phyloP scores from a whole-genome alignment of 805 yeast genomes.

The Lipomyces sp. region DNA sequence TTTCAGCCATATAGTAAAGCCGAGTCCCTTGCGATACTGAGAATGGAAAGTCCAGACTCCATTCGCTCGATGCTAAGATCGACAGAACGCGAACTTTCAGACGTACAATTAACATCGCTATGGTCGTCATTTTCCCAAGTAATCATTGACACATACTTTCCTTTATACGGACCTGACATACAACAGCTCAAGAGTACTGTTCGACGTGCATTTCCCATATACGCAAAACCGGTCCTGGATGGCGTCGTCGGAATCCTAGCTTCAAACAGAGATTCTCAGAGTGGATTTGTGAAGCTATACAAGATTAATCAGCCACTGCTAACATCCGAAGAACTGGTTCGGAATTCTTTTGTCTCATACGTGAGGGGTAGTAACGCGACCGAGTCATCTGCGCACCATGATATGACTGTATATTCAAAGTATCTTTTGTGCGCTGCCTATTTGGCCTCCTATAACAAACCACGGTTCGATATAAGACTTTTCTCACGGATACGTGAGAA shows the following conservation, averaged over 20 bases:
- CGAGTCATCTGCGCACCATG: conserved; percentile 8
- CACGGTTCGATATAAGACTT: conserved; percentile 66
- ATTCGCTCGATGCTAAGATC: background rate
- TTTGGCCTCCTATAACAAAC: conserved; percentile 77
- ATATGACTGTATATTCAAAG: conserved; percentile 46
- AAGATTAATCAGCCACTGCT: conserved; percentile 24
- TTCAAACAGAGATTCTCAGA: conserved; percentile 3
- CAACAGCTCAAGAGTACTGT: conserved; percentile 11
- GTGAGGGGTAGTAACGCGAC: background rate
- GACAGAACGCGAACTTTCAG: conserved; percentile 11
- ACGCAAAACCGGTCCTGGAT: conserved; percentile 19
- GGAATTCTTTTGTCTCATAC: conserved; percentile 17
- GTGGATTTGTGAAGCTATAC: conserved; percentile 18
- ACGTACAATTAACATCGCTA: conserved; percentile 16
- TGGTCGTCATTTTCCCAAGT: conserved; percentile 26
- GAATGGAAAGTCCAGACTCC: conserved; percentile 4
- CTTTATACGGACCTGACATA: conserved; percentile 30
- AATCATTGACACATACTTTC: conserved; percentile 29
- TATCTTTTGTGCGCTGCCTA: conserved; percentile 80
- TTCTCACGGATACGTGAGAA: conserved; percentile 66
- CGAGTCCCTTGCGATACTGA: conserved; percentile 22
- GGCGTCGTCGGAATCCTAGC: conserved; percentile 7
- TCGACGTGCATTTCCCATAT: conserved; percentile 20
- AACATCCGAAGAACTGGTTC: conserved; percentile 26
- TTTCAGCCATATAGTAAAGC: conserved; percentile 29